Evolutionary conservation across 176 grass and related monocot species (phyloP).

Genomic region (Aegilops speltoides): DNA sequence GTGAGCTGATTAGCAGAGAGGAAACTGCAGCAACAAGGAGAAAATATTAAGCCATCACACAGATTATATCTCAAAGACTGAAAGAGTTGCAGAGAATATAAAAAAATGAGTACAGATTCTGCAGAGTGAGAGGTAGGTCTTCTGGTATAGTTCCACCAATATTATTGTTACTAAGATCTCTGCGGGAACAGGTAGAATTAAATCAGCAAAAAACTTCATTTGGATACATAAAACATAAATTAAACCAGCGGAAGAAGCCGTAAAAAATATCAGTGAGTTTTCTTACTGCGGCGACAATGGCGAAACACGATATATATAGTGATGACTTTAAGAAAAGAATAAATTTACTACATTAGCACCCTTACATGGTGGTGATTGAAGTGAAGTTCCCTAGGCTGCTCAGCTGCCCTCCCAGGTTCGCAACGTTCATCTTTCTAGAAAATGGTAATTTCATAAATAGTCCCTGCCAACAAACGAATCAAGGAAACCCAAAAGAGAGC

Average conservation of each 20-base stretch:
- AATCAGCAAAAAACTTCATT: not conserved
- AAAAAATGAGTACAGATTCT: conserved; percentile 61
- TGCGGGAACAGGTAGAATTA: conserved; percentile 28
- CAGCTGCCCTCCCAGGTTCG: conserved; percentile 91
- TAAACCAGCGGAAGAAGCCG: not conserved
- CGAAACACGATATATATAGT: not conserved
- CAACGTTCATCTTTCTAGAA: conserved; percentile 80
- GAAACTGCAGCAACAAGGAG: conserved; percentile 56
- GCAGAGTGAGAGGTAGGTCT: conserved; percentile 83
- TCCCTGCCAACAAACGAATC: conserved; percentile 1
- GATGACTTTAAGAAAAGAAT: not conserved
- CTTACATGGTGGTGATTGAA: conserved; percentile 84
- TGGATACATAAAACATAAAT: not conserved
- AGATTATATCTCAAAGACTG: not conserved
- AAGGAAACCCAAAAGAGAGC: not conserved
- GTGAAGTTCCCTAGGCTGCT: conserved; percentile 78
- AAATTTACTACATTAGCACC: not conserved
- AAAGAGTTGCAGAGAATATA: not conserved
- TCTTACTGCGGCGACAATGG: not conserved
- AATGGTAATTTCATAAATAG: conserved; percentile 29
- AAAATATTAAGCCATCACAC: conserved; percentile 1
- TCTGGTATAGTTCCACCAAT: conserved; percentile 94
- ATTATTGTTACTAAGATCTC: conserved; percentile 97
- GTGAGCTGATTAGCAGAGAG: conserved; percentile 92
- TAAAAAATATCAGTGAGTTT: not conserved